Evolutionary conservation across 2,329 filamentous ascomycete species (phyloP).

Genomic region (Thelonectria discophora): DNA sequence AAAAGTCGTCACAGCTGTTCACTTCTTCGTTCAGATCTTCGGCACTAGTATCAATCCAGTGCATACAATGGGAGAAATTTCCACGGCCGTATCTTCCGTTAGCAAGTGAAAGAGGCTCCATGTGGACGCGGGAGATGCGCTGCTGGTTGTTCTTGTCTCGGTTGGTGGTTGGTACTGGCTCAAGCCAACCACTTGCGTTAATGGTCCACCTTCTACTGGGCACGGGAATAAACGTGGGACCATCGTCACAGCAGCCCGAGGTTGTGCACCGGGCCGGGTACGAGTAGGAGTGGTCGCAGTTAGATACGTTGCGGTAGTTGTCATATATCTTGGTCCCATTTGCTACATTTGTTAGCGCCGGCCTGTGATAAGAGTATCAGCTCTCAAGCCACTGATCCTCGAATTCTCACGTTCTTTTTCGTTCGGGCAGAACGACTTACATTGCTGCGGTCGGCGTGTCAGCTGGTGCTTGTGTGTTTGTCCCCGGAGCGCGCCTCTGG

Average conservation of each 20-base stretch:
- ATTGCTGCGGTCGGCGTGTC: not conserved
- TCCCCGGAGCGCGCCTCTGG: not conserved
- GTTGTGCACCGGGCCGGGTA: not conserved
- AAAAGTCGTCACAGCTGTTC: not conserved
- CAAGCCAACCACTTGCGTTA: not conserved
- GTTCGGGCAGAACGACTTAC: constrained; percentile 1
- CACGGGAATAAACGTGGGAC: not conserved
- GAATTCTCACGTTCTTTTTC: not conserved
- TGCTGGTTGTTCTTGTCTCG: not conserved
- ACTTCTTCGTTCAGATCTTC: not conserved
- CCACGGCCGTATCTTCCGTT: not conserved
- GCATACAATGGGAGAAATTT: not conserved
- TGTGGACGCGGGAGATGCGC: not conserved
- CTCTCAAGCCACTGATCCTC: not conserved
- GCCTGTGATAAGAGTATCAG: not conserved
- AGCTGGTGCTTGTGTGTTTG: not conserved
- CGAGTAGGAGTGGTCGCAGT: not conserved
- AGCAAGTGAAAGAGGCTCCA: not conserved
- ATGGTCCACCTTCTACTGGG: not conserved
- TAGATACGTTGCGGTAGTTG: constrained; percentile 8
- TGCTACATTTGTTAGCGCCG: not conserved
- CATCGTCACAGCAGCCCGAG: not conserved
- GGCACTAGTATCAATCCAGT: not conserved
- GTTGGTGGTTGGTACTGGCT: not conserved
- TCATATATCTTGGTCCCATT: constrained; percentile 10